Evolutionary conservation across 2,329 filamentous ascomycete species (phyloP).

Genomic region (Fusarium marasasianum): DNA sequence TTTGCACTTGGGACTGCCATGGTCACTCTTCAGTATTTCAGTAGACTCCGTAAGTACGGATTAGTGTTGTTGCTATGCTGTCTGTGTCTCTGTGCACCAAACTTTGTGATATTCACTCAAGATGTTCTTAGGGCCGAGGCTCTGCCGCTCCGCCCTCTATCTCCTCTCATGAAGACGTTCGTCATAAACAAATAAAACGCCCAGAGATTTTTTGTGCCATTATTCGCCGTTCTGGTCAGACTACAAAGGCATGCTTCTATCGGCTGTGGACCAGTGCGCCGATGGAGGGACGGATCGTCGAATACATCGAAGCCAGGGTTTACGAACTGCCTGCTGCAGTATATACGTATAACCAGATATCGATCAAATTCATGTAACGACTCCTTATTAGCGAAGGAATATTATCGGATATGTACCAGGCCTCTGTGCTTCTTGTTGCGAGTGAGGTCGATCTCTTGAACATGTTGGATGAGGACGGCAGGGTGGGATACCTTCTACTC

Average conservation of each 20-base stretch:
- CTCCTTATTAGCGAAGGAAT: not conserved
- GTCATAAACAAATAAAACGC: too few relatives aligned
- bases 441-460: not conserved
- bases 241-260: too few relatives aligned
- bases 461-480: too few relatives aligned
- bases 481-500: not conserved
- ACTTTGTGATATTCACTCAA: not conserved
- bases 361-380: rapidly evolving
- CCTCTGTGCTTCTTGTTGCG: not conserved
- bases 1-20: not conserved
- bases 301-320: not conserved
- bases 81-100: not conserved
- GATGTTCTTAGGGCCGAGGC: too few relatives aligned
- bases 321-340: not conserved
- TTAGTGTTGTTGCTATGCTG: not conserved
- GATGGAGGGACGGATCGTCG: too few relatives aligned
- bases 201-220: too few relatives aligned
- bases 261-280: too few relatives aligned
- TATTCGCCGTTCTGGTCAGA: too few relatives aligned
- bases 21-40: not conserved
- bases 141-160: too few relatives aligned
- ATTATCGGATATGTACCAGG: not conserved
- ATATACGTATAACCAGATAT: not conserved
- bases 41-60: rapidly evolving
- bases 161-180: too few relatives aligned